Evolutionary conservation across 257 asterid genomes (phyloP).

Genomic region (Ocimum tenuiflorum): DNA sequence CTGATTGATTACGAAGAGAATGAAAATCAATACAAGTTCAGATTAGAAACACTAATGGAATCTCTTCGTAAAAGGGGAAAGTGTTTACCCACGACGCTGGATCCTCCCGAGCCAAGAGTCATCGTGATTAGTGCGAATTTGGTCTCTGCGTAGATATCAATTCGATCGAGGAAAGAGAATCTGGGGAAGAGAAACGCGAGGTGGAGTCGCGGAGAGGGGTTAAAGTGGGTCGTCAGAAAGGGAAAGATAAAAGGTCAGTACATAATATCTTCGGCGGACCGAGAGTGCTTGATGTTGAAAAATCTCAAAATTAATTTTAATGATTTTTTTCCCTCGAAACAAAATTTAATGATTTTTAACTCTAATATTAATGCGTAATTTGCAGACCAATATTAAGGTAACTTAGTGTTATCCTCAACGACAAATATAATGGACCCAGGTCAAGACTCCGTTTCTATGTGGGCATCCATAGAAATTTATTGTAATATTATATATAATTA

Average conservation of each 20-base stretch:
- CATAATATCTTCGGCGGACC: no score
- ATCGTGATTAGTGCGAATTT: conserved; percentile 21
- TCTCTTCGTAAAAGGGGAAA: neutral
- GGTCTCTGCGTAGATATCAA: conserved; percentile 25
- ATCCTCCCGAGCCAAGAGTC: conserved; percentile 84
- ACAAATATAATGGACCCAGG: no score
- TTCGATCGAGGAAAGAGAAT: conserved; percentile 27
- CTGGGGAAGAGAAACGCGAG: conserved; percentile 17
- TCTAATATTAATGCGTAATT: no score
- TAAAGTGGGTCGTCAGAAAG: neutral
- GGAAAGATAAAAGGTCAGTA: neutral
- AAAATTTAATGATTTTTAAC: no score
- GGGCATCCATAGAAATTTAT: no score
- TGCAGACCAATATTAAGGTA: no score
- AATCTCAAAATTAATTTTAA: no score
- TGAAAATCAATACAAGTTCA: neutral
- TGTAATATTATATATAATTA: no score
- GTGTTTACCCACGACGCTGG: conserved; percentile 66
- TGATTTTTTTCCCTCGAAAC: no score
- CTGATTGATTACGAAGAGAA: conserved; percentile 5
- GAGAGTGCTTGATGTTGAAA: no score
- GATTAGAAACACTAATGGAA: neutral
- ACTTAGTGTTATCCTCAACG: no score
- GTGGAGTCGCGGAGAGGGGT: conserved; percentile 17
- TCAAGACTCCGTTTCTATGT: no score